Conservation (phyloP, 2,329 filamentous ascomycete genomes). For the Aspergillus sojae region DNA sequence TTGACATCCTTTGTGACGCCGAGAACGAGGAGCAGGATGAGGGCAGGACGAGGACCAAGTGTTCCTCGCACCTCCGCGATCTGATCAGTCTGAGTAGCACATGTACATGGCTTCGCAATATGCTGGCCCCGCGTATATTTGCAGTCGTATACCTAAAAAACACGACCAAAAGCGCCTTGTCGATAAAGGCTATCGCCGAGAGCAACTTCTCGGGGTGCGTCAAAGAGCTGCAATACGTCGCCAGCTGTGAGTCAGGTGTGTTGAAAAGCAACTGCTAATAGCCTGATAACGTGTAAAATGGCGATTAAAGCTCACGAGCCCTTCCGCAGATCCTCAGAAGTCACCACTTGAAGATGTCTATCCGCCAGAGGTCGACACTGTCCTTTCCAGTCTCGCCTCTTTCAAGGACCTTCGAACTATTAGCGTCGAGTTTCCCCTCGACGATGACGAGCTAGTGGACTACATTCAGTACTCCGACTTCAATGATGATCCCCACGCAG, state of each 20-base stretch:
- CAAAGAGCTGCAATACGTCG: background rate
- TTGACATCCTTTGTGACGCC: background rate
- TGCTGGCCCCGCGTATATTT: background rate
- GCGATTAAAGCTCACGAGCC: background rate
- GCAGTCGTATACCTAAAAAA: background rate
- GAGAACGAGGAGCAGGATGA: background rate
- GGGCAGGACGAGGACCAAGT: background rate
- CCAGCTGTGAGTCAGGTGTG: background rate
- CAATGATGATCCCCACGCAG: background rate
- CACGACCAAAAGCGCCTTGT: slow-evolving; percentile 1
- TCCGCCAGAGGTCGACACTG: background rate
- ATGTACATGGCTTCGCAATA: background rate
- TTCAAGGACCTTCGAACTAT: background rate
- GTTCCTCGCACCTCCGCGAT: background rate
- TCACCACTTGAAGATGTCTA: background rate
- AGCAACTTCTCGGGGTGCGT: background rate
- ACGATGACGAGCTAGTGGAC: background rate
- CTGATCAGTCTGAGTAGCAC: background rate
- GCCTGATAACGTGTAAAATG: background rate
- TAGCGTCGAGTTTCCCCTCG: background rate
- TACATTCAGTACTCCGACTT: background rate
- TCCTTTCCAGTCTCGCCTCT: background rate
- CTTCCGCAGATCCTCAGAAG: background rate
- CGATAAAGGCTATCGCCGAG: background rate
- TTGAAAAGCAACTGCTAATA: background rate